Base-by-base conservation (phyloP, 805 yeast species). In the Lachancea meyersii region DNA sequence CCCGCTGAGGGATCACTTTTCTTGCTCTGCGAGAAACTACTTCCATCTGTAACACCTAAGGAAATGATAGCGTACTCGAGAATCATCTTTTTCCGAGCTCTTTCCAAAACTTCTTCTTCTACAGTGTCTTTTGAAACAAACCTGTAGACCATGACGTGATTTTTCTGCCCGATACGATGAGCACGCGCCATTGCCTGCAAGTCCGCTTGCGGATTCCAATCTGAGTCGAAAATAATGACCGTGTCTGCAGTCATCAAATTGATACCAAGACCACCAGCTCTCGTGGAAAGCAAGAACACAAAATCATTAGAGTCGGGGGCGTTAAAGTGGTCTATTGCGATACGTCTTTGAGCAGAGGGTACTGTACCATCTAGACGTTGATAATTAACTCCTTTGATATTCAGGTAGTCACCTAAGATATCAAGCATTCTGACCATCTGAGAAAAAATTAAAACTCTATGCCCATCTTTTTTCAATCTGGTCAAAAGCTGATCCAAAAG, bases 191-290 rank as follows among this genome's bases (percentile, higher is more conserved):
- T 93, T 1, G 98, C 98, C 67, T 93, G 98, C 56, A 93, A 71
- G 73, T 93, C 98, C 0, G 98, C 98, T 64, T 93, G 98, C 0
- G 98, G 98, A 60, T 93, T 93, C 98, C 98, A 93, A 68, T 93
- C 98, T 4, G 96, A 86, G 65, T 93, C 98, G 66, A 93, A 93
- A 31, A 93, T 91, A 53, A 93, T 86, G 22, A 93, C 99, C 6
- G 99, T 93, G 60, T 93, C 99, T 3, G 99, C 99, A 5, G 98
- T 93, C 98, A 93, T 93, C 61, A 93, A 72, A 63, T 93, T 93
- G 61, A 93, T 93, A 66, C 99, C 99, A 48, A 93, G 72, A 42
- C 99, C 99, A 70, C 99, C 99, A 11, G 99, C 99, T 70, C 99
- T 79, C 1, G 99, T 93, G 19, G 95, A 83, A 40, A 93, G 70